Conservation (phyloP, 345 rosid genomes). For the Gossypium australe region DNA sequence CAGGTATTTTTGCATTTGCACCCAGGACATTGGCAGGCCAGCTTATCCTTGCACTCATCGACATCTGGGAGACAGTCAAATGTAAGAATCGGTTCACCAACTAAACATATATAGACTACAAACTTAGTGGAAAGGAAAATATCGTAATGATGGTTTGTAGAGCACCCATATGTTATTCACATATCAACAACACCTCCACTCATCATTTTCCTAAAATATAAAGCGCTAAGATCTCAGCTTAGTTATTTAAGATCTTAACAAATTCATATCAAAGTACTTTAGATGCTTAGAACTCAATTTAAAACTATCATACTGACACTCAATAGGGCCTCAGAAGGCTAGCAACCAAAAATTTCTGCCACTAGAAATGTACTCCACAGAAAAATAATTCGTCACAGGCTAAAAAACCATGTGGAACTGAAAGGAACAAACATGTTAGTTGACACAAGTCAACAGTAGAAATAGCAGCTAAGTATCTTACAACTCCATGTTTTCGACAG, state of each 20-base stretch:
- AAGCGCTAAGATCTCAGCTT: not conserved
- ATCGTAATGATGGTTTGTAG: not conserved
- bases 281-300: not conserved
- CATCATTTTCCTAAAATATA: not conserved
- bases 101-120: not conserved
- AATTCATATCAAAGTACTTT: not conserved
- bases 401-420: not conserved
- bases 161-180: not conserved
- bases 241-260: not conserved
- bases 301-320: not conserved
- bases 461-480: not conserved
- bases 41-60: constrained; percentile 81
- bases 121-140: not conserved
- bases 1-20: constrained; percentile 88
- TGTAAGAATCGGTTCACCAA: constrained; percentile 5
- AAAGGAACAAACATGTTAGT: not conserved
- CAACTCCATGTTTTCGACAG: not conserved
- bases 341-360: not conserved
- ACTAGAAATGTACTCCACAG: not conserved
- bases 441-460: not conserved
- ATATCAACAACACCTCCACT: not conserved
- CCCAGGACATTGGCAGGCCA: constrained; percentile 63
- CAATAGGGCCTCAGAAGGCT: not conserved
- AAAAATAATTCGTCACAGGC: not conserved
- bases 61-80: constrained; percentile 37